Evolutionary conservation across 2,329 filamentous ascomycete genomes (phyloP), one percentile per base, ranked within the genome.

Genomic region (Fusarium avenaceum): DNA sequence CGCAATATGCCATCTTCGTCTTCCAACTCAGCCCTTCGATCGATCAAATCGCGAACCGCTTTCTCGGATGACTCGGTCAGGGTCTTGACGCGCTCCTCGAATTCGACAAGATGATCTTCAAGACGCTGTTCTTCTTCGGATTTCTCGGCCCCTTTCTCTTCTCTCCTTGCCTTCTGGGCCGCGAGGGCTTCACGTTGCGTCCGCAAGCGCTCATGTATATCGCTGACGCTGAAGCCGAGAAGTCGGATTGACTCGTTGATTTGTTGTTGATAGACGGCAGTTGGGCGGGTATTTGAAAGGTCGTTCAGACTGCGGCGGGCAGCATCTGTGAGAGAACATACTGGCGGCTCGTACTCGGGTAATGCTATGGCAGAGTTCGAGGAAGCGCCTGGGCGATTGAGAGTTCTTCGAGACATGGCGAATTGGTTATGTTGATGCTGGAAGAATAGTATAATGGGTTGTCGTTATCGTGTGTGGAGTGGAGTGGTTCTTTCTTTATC

Each of bases 331-430:
- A 87, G 81, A 7, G 83, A 80, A 57, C 79, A 83, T 11, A 77
- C 73, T 9, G 82, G 85, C 4, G 82, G 78, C 57, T 88, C 79
- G 76, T 88, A 87, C 3, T 78, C 76, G 4, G 85, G 85, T n/a
- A 87, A 75, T 15, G 78, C 72, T 22, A 76, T 65, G 7, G 74
- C 19, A 13, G 24, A 32, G 13, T 11, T 64, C 7, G 67, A 35
- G 24, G 73, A 53, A 40, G 63, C 43, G 24, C 65, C 57, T 57
- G 64, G 33, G 55, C 76, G 76, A 39, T 76, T 76, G 59, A 77
- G 61, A 19, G 77, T 74, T 45, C 76, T 74, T 38, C 75, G 76
- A 20, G 79, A 75, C 79, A 80, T 80, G 45, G 24, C 17, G 49
- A 22, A 28, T 22, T 19, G 30, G 49, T 26, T 33, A 44, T 44